Evolutionary conservation across 768 basidiomycete genomes (phyloP).

Genomic region (Termitomyces sp.): DNA sequence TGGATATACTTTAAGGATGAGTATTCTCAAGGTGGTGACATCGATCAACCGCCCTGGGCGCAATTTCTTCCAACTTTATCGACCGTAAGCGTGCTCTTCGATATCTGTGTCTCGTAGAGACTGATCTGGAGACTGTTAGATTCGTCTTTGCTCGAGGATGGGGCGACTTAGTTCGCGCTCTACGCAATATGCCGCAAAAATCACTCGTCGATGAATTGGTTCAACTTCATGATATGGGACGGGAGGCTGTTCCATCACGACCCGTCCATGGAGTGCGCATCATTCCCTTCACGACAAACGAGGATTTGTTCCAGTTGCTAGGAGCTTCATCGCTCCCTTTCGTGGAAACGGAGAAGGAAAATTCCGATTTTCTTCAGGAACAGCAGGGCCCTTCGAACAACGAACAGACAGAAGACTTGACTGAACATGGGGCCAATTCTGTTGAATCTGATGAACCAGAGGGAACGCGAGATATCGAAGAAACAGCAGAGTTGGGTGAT

Average conservation of each 20-base stretch:
- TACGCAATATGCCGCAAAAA: constrained; percentile 12
- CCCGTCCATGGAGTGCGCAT: constrained; percentile 3
- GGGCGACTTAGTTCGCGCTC: constrained; percentile 17
- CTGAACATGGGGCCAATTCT: neutral
- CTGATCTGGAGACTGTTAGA: neutral
- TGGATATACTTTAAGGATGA: constrained; percentile 3
- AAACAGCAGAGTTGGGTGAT: neutral
- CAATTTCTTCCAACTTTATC: constrained; percentile 8
- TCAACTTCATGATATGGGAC: constrained; percentile 16
- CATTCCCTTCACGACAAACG: constrained; percentile 4
- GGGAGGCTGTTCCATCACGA: neutral
- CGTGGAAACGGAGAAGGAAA: constrained; percentile 3
- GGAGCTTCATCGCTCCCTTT: neutral
- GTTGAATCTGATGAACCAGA: neutral
- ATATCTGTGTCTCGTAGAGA: neutral
- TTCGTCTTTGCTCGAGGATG: constrained; percentile 21
- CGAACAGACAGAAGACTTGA: neutral
- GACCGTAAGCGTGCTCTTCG: constrained; percentile 5
- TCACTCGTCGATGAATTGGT: constrained; percentile 20
- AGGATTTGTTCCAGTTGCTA: constrained; percentile 7
- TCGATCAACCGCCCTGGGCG: constrained; percentile 13
- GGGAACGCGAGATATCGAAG: neutral
- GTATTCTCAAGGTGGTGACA: constrained; percentile 14
- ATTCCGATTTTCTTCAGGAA: neutral
- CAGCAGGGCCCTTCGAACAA: neutral